phyloP scores from a whole-genome alignment of 1,284 basidiomycete genomes.

The Cystobasidium sp. region DNA sequence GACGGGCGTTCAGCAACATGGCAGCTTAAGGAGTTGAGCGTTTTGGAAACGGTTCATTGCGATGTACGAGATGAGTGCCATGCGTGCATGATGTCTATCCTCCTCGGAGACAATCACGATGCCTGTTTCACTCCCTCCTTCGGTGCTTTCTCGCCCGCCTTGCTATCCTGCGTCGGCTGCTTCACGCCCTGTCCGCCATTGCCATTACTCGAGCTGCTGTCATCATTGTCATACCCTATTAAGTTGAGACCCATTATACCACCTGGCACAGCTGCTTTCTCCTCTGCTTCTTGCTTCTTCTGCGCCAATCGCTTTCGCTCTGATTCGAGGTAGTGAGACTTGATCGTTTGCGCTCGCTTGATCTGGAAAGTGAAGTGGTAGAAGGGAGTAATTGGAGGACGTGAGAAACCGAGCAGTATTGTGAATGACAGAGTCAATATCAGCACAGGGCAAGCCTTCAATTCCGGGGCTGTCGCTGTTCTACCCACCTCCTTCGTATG shows the following conservation, averaged over 20 bases:
- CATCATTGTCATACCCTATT: conserved; percentile 22
- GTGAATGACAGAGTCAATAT: background rate
- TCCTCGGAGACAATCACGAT: background rate
- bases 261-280: conserved; percentile 16
- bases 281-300: conserved; percentile 47
- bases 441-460: background rate
- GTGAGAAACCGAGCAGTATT: background rate
- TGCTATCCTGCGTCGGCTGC: conserved; percentile 25
- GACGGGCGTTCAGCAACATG: too few relatives aligned
- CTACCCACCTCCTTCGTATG: conserved; percentile 79
- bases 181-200: conserved; percentile 7
- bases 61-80: too few relatives aligned
- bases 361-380: conserved; percentile 46
- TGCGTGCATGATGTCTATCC: background rate
- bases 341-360: conserved; percentile 51
- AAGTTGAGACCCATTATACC: conserved; percentile 40
- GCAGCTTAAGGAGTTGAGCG: too few relatives aligned
- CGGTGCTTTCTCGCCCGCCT: conserved; percentile 26
- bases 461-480: background rate
- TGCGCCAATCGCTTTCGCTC: conserved; percentile 49
- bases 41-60: too few relatives aligned
- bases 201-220: background rate
- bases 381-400: background rate
- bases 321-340: conserved; percentile 51
- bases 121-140: conserved; percentile 22